phyloP scores from a whole-genome alignment of 1,139 yeast species.

The Candida sp. region DNA sequence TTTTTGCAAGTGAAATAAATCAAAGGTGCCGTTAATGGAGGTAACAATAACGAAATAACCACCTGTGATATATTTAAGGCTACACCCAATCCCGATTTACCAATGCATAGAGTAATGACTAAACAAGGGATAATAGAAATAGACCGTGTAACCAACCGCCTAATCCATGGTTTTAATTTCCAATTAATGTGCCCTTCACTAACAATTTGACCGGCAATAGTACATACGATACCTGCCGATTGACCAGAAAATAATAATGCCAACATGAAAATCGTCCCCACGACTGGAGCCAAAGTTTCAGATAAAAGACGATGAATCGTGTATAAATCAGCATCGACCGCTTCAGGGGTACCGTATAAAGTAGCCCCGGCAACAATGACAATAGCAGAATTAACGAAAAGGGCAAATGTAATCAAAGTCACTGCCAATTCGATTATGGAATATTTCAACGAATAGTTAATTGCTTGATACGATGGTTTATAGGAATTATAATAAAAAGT shows the following conservation, averaged over 20 bases:
- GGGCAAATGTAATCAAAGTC: slow-evolving; percentile 71
- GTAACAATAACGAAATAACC: slow-evolving; percentile 66
- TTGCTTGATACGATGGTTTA: slow-evolving; percentile 63
- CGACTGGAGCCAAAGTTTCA: slow-evolving; percentile 59
- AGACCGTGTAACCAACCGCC: slow-evolving; percentile 67
- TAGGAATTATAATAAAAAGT: slow-evolving; percentile 40
- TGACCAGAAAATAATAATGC: slow-evolving; percentile 77
- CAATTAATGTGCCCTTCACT: slow-evolving; percentile 81
- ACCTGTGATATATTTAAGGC: slow-evolving; percentile 79
- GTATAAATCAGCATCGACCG: slow-evolving; percentile 70
- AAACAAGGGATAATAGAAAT: slow-evolving; percentile 75
- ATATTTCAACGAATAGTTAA: slow-evolving; percentile 61
- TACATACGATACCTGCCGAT: slow-evolving; percentile 83
- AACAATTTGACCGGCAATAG: slow-evolving; percentile 84
- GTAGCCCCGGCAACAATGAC: slow-evolving; percentile 75
- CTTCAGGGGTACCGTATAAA: slow-evolving; percentile 60
- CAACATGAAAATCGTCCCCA: slow-evolving; percentile 74
- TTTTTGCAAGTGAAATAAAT: slow-evolving; percentile 69
- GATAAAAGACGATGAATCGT: slow-evolving; percentile 62
- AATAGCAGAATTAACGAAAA: slow-evolving; percentile 78
- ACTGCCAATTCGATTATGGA: slow-evolving; percentile 62
- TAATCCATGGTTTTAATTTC: slow-evolving; percentile 73
- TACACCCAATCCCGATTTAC: slow-evolving; percentile 57
- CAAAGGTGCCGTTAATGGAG: slow-evolving; percentile 77
- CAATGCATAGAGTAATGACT: slow-evolving; percentile 57